Conservation (phyloP, 2,329 filamentous ascomycete species). For the Aspergillus piperis region DNA sequence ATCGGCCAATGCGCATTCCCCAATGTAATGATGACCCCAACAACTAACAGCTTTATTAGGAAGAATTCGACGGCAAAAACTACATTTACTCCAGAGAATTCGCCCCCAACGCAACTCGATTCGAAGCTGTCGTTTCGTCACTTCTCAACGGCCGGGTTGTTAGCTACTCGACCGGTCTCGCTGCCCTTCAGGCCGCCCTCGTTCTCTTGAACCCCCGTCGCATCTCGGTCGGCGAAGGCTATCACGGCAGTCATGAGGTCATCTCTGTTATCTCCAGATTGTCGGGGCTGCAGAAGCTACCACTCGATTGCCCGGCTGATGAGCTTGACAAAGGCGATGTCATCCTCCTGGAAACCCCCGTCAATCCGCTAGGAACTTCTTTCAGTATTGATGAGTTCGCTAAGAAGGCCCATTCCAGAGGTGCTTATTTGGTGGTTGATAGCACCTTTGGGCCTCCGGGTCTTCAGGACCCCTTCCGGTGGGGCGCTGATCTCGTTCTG, state of each 20-base stretch:
- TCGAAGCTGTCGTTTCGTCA: slow-evolving; percentile 79
- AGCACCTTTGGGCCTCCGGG: slow-evolving; percentile 91
- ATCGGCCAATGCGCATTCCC: background rate
- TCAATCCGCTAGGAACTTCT: slow-evolving; percentile 86
- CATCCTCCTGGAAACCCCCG: slow-evolving; percentile 86
- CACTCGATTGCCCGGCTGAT: slow-evolving; percentile 68
- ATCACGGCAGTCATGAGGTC: slow-evolving; percentile 94
- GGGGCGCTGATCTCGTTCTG: slow-evolving; percentile 84
- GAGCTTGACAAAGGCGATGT: slow-evolving; percentile 76
- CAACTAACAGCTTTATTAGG: slow-evolving; percentile 4
- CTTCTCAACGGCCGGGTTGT: slow-evolving; percentile 66
- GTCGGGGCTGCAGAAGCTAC: slow-evolving; percentile 70
- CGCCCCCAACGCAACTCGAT: slow-evolving; percentile 77
- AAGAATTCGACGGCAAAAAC: slow-evolving; percentile 31
- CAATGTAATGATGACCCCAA: background rate
- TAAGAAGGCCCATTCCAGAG: slow-evolving; percentile 67
- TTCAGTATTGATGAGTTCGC: slow-evolving; percentile 72
- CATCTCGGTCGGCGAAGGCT: slow-evolving; percentile 79
- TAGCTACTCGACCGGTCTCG: slow-evolving; percentile 80
- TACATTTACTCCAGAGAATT: slow-evolving; percentile 84
- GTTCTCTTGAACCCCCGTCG: slow-evolving; percentile 78
- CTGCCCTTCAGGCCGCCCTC: slow-evolving; percentile 83
- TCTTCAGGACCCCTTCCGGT: slow-evolving; percentile 78
- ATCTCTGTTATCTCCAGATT: slow-evolving; percentile 71
- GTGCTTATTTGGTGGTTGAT: slow-evolving; percentile 82